Base-by-base conservation (phyloP, 2,329 filamentous ascomycete genomes). In the Xylariomycetidae sp. region DNA sequence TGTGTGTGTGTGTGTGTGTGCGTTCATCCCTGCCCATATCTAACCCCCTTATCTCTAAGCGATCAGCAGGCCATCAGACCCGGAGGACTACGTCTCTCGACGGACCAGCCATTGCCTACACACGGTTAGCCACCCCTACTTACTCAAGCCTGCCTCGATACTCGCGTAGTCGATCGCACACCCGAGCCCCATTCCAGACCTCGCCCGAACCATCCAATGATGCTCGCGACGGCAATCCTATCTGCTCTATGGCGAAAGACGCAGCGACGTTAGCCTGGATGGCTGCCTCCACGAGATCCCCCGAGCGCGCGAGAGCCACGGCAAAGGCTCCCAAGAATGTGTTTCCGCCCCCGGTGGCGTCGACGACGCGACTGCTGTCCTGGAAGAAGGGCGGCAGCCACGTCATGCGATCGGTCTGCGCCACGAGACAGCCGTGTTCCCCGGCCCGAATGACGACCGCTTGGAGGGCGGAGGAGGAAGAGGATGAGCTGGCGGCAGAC, bases 301-400 rank as follows among this genome's bases (percentile, higher is more conserved):
- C 37, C 1, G 45, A 49, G 10, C 40, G 33, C 15, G 45, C 29
- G 17, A 55, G 51, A 4, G 53, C 50, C 11, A 56, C 35, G 4
- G 49, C 41, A 31, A 54, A 54, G 1, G 52, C 57, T 6, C 58
- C 58, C 4, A 62, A 40, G 27, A 62, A 61, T 0, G 58, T 49
- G 34, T 62, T 62, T 3, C 59, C 58, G 0, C 54, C 59, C 1
- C 59, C 57, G 16, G 59, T 62, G 2, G 57, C 44, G 34, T 63
- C 59, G 14, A 61, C 42, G 0, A 62, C 44, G 12, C 40, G 47
- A 30, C 22, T 4, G 19, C 16, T 19, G 11, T 26, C 14, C 11
- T 35, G 26, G 32, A 54, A 50, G 31, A 50, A 60, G 1, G 59
- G 46, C 4, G 53, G 53, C 6, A 61, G 30, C 58, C 56, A 58